Evolutionary conservation across 1,139 yeast genomes (phyloP).

Genomic region (Saccharomyces hybrid): DNA sequence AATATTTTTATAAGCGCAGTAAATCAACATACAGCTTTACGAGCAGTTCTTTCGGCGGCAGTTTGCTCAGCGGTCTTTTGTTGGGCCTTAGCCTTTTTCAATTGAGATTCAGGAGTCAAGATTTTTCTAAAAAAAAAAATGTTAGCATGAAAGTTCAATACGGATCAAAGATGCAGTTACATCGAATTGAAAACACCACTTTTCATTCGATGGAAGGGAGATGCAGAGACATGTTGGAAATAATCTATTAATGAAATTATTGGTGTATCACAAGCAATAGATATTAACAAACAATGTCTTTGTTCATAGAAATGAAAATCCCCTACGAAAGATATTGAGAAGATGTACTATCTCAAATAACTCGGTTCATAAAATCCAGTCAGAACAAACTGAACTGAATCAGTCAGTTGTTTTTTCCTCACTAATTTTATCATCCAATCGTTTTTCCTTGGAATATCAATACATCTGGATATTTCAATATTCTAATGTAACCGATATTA

Average conservation of each 20-base stretch:
- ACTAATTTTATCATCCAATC: too few relatives aligned
- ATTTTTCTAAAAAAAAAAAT: constrained; percentile 29
- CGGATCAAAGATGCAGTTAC: constrained; percentile 21
- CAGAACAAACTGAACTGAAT: not conserved
- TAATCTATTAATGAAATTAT: not conserved
- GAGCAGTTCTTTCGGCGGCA: constrained; percentile 79
- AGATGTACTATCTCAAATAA: not conserved
- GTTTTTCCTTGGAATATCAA: not conserved
- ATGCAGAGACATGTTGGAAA: constrained; percentile 28
- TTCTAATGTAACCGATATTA: not conserved
- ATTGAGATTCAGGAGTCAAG: constrained; percentile 82
- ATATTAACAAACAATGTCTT: not conserved
- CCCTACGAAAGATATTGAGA: not conserved
- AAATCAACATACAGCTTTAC: constrained; percentile 74
- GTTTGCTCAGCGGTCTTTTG: constrained; percentile 81
- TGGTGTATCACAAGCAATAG: not conserved
- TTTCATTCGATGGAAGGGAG: constrained; percentile 32
- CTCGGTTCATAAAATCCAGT: not conserved
- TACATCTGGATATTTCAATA: not conserved
- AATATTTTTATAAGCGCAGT: not conserved
- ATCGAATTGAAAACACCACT: constrained; percentile 33
- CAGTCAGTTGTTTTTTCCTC: not conserved
- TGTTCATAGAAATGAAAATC: not conserved
- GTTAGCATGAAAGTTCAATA: constrained; percentile 19
- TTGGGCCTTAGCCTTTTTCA: constrained; percentile 89